Conservation (phyloP, 495 filamentous ascomycete species). For the Umbilicaria muhlenbergii region DNA sequence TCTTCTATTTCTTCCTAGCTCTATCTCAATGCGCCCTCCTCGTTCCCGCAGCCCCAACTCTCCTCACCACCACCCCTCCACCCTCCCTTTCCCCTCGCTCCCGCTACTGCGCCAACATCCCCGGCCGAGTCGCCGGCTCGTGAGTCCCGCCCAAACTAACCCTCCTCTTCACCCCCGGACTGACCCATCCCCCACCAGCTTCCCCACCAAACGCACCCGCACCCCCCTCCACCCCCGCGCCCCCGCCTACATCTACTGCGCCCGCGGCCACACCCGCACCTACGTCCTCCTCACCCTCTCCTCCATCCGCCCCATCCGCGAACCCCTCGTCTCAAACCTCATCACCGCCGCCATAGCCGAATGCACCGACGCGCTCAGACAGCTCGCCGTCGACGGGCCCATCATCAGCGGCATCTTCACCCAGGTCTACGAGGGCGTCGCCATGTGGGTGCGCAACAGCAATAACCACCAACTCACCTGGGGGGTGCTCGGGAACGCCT, state of each 20-base stretch:
- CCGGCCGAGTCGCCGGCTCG: too few species aligned
- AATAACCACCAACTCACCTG: too few species aligned
- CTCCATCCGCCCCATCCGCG: constrained; percentile 58
- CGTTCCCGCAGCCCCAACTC: background rate
- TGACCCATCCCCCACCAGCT: too few species aligned
- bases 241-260: constrained; percentile 35
- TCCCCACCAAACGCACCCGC: background rate
- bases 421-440: background rate
- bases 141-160: background rate
- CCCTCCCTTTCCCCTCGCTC: background rate
- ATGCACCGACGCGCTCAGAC: constrained; percentile 43
- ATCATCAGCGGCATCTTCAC: background rate
- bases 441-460: too few species aligned
- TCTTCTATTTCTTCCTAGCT: background rate
- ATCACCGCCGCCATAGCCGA: constrained; percentile 43
- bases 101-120: background rate
- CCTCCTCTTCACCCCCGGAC: background rate
- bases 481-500: too few species aligned
- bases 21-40: background rate
- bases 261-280: constrained; percentile 41
- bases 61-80: background rate
- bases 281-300: constrained; percentile 73
- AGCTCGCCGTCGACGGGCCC: constrained; percentile 38
- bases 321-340: constrained; percentile 47
- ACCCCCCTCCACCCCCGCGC: constrained; percentile 15